Base-by-base conservation (phyloP, 2,329 filamentous ascomycete genomes). In the Microthyrium microscopicum region DNA sequence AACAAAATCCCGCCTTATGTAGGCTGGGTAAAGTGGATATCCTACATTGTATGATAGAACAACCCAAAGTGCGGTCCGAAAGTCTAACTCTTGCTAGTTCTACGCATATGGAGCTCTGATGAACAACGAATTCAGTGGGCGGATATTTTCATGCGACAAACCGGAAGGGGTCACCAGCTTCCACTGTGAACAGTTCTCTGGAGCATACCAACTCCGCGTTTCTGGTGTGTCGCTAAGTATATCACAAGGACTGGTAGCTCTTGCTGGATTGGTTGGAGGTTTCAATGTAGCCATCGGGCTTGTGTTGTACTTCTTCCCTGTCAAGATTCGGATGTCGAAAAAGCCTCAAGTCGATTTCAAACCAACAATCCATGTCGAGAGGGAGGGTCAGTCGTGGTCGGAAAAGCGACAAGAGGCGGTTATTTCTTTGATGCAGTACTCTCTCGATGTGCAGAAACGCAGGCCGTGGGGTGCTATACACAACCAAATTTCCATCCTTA, bases 1-100 rank as follows among this genome's bases (percentile, higher is more conserved):
- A 70, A 79, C 35, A 71, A 73, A 4, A 78, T 85, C 3, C 77
- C 79, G 0, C 60, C 84, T 1, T 85, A 82, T 43, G 70, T 83
- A n/a, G 63, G 77, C 35, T 85, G 79, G 79, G 57, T 79, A 2
- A 84, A 83, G 47, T 77, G 71, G 60, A 63, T 65, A 18, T 66
- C 70, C 1, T 76, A 73, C 41, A 16, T n/a, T n/a, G n/a, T n/a
- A n/a, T n/a, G n/a, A n/a, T n/a, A n/a, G n/a, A n/a, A n/a, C n/a
- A n/a, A n/a, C n/a, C n/a, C n/a, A n/a, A n/a, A n/a, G n/a, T n/a
- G n/a, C n/a, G n/a, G n/a, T n/a, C n/a, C n/a, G n/a, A n/a, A n/a
- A n/a, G n/a, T n/a, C n/a, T n/a, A n/a, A n/a, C n/a, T n/a, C 22
- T 25, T 25, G 8, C n/a, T 8, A 17, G 65, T 78, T 71, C 46